Base-by-base conservation (phyloP, 768 basidiomycete species). In the Termitomyces sp. region DNA sequence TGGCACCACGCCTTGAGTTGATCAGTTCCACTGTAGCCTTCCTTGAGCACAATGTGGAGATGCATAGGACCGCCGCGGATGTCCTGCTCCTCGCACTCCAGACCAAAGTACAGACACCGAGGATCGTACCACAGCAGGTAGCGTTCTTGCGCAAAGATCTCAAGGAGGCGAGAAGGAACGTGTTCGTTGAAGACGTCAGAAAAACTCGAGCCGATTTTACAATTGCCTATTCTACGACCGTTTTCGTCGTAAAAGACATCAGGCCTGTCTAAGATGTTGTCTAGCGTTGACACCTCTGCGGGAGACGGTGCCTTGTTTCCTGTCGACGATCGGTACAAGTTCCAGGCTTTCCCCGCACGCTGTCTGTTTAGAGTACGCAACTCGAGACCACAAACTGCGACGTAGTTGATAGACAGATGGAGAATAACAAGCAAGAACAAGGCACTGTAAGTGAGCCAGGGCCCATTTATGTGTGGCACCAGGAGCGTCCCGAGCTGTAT, bases 341-440 rank as follows among this genome's bases (percentile, higher is more conserved):
- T 64, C 86, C 86, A 89, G 9, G 78, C 76, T 43, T 87, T 75
- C 28, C 70, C 72, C 0, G 82, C 71, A 2, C 87, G 79, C 68
- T 88, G 85, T 30, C 80, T 77, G 61, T 87, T 89, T 28, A 88
- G 74, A 1, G 83, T 74, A 32, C 81, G 80, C 36, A 89, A 71
- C 9, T 77, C 76, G 23, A 89, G 75, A 0, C 80, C 81, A 10
- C 81, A 79, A 14, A 89, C 83, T 13, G 81, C 87, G 16, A 80
- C 60, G 63, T 85, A 87, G 64, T 89, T 89, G 48, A 83, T 74
- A 16, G 70, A 56, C 8, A 89, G 74, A 63, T 89, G 88, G 0
- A 79, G 73, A 3, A 70, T 73, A 28, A 87, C 74, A 20, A 89
- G 76, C 23, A 77, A 12, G 56, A 82, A 74, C 3, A 89, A 75